Percentiles rank a stretch among this genome's conserved stretches.
phyloP scores from a whole-genome alignment of 306 rosid genomes.

The Casuarina cunninghamiana region DNA sequence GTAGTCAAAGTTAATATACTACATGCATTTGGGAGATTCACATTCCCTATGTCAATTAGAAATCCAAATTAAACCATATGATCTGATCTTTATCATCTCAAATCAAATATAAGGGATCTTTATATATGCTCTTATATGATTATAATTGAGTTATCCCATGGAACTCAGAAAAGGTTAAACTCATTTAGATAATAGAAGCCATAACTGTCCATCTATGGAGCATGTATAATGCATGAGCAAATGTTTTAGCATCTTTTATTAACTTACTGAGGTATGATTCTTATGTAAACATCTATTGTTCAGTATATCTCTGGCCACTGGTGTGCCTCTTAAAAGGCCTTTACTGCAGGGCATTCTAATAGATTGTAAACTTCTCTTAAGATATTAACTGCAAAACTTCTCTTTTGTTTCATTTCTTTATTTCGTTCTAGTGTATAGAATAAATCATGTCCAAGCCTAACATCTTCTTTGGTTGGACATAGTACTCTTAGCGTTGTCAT shows the following conservation, averaged over 20 bases:
- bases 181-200: background rate
- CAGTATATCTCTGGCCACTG: background rate
- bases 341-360: too few relatives aligned
- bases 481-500: background rate
- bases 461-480: background rate
- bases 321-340: background rate
- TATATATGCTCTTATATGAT: background rate
- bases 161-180: background rate
- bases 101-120: background rate
- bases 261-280: background rate
- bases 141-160: background rate
- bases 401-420: background rate
- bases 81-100: background rate
- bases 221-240: background rate
- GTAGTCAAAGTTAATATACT: background rate
- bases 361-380: too few relatives aligned
- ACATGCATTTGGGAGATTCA: background rate
- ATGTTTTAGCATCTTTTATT: background rate
- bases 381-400: too few relatives aligned
- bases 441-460: background rate
- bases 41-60: background rate
- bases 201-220: background rate
- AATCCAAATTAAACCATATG: background rate
- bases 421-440: background rate
- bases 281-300: background rate